A percentile compares a stretch with the other conserved stretches of the same genome.
phyloP scores from a whole-genome alignment of 2,329 filamentous ascomycete genomes.

The Trichoderma aggressivum region DNA sequence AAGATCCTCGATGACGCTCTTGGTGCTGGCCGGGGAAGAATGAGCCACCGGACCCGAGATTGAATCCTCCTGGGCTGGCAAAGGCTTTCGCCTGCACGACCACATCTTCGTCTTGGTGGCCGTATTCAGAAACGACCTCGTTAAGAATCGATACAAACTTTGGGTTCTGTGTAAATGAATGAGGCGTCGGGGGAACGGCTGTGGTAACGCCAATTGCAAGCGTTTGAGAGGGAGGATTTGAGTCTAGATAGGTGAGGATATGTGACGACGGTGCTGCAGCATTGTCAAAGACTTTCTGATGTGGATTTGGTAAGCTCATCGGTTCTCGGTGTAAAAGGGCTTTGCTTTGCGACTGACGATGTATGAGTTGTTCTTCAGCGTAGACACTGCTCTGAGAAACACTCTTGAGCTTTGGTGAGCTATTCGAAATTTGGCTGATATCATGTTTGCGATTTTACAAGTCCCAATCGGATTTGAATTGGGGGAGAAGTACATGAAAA shows the following conservation, averaged over 20 bases:
- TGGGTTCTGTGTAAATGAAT: constrained; percentile 57
- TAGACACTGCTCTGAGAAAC: constrained; percentile 40
- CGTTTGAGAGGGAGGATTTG: constrained; percentile 49
- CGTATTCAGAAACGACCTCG: constrained; percentile 53
- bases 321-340: constrained; percentile 37
- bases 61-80: constrained; percentile 54
- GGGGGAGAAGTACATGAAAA: too few relatives aligned
- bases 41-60: constrained; percentile 50
- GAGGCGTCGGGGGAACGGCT: constrained; percentile 57
- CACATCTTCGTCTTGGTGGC: constrained; percentile 54
- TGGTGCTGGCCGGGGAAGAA: constrained; percentile 45
- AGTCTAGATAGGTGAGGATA: constrained; percentile 58
- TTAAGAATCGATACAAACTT: constrained; percentile 58
- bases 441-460: constrained; percentile 25
- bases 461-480: background rate
- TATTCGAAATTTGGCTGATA: constrained; percentile 26
- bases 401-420: constrained; percentile 22
- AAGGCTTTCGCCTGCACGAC: constrained; percentile 57
- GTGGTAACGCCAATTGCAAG: constrained; percentile 60
- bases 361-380: constrained; percentile 48
- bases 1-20: constrained; percentile 35
- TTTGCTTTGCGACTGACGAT: constrained; percentile 44
- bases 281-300: constrained; percentile 57
- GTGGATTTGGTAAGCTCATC: constrained; percentile 27
- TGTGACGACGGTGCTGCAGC: constrained; percentile 44